Conservation (phyloP, 2,329 filamentous ascomycete species). For the Fusarium solani-melongenae region DNA sequence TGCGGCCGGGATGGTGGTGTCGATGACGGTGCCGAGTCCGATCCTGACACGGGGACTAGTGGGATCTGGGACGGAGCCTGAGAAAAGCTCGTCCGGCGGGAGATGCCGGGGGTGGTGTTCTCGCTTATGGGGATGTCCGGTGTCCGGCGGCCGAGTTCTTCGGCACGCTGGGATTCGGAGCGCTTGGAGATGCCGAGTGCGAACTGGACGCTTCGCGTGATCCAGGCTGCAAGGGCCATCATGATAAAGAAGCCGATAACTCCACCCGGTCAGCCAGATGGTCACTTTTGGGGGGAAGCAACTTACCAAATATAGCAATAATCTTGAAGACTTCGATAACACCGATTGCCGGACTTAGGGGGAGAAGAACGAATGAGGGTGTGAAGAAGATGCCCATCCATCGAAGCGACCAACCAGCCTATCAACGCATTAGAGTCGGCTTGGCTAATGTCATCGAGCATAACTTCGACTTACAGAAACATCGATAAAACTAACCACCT, state of each 20-base stretch:
- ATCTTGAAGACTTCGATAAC: slow-evolving; percentile 67
- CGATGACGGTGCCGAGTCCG: slow-evolving; percentile 30
- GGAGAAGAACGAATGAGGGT: slow-evolving; percentile 68
- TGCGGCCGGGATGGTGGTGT: slow-evolving; percentile 38
- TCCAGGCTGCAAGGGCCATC: slow-evolving; percentile 63
- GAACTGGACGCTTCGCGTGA: slow-evolving; percentile 65
- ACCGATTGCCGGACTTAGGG: slow-evolving; percentile 65
- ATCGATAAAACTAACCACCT: slow-evolving; percentile 62
- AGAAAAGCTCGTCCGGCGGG: slow-evolving; percentile 39
- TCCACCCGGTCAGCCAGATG: slow-evolving; percentile 37
- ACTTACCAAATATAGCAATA: slow-evolving; percentile 67
- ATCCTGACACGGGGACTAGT: slow-evolving; percentile 25
- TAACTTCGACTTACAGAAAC: slow-evolving; percentile 57
- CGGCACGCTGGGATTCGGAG: slow-evolving; percentile 61
- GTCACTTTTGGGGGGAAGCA: too few species aligned
- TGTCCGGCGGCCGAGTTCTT: slow-evolving; percentile 52
- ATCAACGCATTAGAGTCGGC: not conserved
- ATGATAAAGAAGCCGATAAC: slow-evolving; percentile 66
- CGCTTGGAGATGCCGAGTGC: slow-evolving; percentile 63
- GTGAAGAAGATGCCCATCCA: slow-evolving; percentile 71
- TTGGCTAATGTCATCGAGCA: not conserved
- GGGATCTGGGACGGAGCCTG: slow-evolving; percentile 40
- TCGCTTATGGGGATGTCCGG: slow-evolving; percentile 60
- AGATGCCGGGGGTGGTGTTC: slow-evolving; percentile 42
- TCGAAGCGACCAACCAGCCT: slow-evolving; percentile 67